Evolutionary conservation across 2,329 filamentous ascomycete species (phyloP), one percentile per base, ranked within the genome.

Genomic region (Aspergillus amoenus): DNA sequence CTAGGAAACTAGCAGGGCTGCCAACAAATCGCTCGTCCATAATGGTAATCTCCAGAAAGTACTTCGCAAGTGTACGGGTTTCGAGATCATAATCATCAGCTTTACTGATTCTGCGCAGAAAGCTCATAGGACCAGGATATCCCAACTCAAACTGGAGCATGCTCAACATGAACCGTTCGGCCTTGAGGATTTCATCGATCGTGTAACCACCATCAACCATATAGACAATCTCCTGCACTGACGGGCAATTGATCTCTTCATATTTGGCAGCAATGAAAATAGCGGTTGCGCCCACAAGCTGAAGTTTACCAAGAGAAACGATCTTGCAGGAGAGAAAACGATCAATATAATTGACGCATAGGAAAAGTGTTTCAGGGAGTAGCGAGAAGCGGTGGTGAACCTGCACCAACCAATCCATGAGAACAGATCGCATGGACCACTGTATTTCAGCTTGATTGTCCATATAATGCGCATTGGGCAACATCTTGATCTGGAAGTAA

Each of bases 101-200:
- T 79, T 97, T 97, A 86, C 93, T 97, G 76, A 97, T 94, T 56
- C 93, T 88, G 59, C 94, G 86, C 60, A 99, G 82, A 77, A 99
- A 99, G 79, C 92, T 97, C 93, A 99, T 97, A 1, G 94, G 94
- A 43, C 94, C 94, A n/a, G 94, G 94, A 89, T 91, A 97, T 52
- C 94, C 94, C 53, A 99, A 85, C 76, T 97, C 92, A 71, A 96
- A 99, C 67, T 91, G 85, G 53, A 99, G 85, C 88, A 97, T 96
- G 75, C 86, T 95, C 51, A 99, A 84, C 93, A 99, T 99, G 79
- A 96, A 97, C 12, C 93, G 88, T 77, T 99, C 94, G 0, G 94
- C 94, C 79, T 97, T 97, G 64, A 97, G 84, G 56, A 99, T 93
- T 78, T 97, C 94, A 56, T 97, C 93, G 15, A 85, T 83, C 3